Evolutionary conservation across 176 grass and related monocot genomes (phyloP), one percentile per base, ranked within the genome.

Genomic region (Cymbopogon citratus): DNA sequence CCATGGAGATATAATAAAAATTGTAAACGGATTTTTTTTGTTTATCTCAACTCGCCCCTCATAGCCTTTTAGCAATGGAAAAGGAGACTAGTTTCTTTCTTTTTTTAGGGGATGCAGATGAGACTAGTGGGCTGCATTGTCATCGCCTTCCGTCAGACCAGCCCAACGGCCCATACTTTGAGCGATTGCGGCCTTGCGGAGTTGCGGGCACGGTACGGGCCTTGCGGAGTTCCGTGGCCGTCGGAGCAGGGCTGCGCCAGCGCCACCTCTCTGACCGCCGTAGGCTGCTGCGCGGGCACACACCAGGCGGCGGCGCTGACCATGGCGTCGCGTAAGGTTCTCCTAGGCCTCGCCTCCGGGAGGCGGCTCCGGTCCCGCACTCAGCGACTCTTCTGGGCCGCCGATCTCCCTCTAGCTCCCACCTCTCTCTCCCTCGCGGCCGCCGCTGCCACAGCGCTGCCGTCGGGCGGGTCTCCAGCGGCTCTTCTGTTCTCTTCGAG

Each of bases 271-370:
- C 66, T 33, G 66, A 0, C 35, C n/a, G 3, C 36, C 68, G 23
- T 7, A 14, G 12, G 68, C 69, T 46, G 69, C 69, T 45, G 40
- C 12, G 40, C 16, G 43, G n/a, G 40, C 18, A 0, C 39, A 8
- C 39, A 44, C 5, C 21, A 12, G 13, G 13, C 60, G 63, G n/a
- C 34, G 15, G 24, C 67, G 12, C 4, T 63, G 27, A 51, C 66
- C 86, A 83, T 89, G 90, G 79, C 73, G 75, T 73, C 66, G 29
- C 66, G 57, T 29, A 71, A 67, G 79, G 52, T 69, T 33, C 60
- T 63, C 66, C 45, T 56, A 9, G 28, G 72, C 73, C n/a, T 85
- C 28, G 35, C 49, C 18, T 71, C 24, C 19, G 66, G 38, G 38
- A 74, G 43, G 73, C 19, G 65, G 33, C 8, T 75, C 39, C 65